Base-by-base conservation (phyloP, 2,329 filamentous ascomycete species). In the Trichophyton simii region DNA sequence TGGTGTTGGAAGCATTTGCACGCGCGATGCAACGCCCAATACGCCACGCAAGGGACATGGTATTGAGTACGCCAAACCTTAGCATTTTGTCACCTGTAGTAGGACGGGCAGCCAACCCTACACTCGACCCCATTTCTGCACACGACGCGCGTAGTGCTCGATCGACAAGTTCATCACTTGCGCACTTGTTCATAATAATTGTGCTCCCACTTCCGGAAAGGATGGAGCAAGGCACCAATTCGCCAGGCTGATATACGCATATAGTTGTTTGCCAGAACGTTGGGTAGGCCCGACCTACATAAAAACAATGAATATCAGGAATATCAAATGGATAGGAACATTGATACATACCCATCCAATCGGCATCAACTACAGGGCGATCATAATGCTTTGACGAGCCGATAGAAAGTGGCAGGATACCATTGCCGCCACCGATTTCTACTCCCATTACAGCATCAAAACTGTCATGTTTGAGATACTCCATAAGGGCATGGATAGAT, bases 361-460 rank as follows among this genome's bases (percentile, higher is more conserved):
- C 77, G 1, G 70, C 76, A 62, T 79, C 77, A 13, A 79, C 69
- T 5, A 75, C 72, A 7, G 76, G 7, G 77, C 79, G 7, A 60
- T 81, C 71, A 69, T 84, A 79, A 63, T 80, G 78, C 0, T 73
- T 73, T 59, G 78, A 79, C 0, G 80, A 79, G 3, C 82, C 82
- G 3, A 84, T 71, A 3, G 83, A 76, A 71, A 86, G 74, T 7
- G 80, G 79, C 64, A 83, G 79, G 7, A 86, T 73, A 0, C 84
- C 84, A 64, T 87, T 87, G 3, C 79, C 80, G 5, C 85, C 85
- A n/a, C 85, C 85, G 60, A 87, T 85, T 66, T 87, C 85, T 9
- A 86, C 70, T 0, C 82, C 78, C 63, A 87, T 82, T 63, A 86
- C 80, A 42, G 82, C 81, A 20, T 83, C 80, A 22, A 81, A 78